Conservation (phyloP, 768 basidiomycete species). For the Roridomyces roridus region DNA sequence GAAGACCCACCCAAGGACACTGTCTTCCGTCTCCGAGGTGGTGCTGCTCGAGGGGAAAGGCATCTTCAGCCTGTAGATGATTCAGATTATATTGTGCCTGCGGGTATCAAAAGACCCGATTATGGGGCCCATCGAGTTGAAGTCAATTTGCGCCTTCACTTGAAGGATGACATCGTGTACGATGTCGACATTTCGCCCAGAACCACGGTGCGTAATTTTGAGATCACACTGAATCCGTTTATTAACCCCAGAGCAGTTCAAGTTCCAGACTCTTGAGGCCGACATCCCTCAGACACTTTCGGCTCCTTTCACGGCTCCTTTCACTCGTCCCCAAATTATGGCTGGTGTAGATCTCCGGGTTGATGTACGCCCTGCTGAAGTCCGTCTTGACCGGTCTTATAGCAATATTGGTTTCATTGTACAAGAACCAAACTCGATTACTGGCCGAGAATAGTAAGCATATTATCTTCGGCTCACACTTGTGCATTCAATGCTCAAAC, state of each 20-base stretch:
- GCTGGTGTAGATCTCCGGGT: conserved; percentile 8
- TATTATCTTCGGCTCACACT: no score
- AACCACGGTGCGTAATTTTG: neutral
- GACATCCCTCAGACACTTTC: neutral
- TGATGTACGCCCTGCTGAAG: neutral
- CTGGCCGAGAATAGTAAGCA: neutral
- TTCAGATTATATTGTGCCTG: neutral
- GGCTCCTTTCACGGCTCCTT: neutral
- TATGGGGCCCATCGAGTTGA: neutral
- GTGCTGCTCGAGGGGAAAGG: neutral
- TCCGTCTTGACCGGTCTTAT: conserved; percentile 6
- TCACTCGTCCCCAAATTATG: neutral
- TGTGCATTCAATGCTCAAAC: neutral
- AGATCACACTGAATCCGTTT: neutral
- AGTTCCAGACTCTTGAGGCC: conserved; percentile 1
- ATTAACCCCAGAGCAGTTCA: neutral
- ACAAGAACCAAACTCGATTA: neutral
- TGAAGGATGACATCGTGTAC: neutral
- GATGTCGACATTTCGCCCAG: neutral
- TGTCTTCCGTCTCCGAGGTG: conserved; percentile 2
- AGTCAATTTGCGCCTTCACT: neutral
- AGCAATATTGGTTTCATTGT: conserved; percentile 7
- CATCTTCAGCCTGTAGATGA: neutral
- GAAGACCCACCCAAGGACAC: neutral
- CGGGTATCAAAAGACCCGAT: neutral